Conservation (phyloP, 345 rosid species). For the Salix exigua region DNA sequence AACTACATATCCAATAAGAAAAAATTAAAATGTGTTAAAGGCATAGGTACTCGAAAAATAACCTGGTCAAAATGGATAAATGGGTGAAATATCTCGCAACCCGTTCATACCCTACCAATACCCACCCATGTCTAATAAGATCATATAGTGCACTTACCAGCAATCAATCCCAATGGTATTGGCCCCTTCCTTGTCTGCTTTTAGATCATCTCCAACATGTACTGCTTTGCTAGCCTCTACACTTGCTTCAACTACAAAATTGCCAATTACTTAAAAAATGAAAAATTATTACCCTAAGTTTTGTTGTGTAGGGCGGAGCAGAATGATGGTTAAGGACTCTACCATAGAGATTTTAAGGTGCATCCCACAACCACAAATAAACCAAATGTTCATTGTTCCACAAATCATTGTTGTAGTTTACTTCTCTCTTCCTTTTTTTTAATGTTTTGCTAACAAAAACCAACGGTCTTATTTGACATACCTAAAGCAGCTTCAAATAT, state of each 20-base stretch:
- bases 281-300: neutral
- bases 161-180: slow-evolving; percentile 65
- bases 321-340: neutral
- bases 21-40: too few relatives aligned
- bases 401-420: neutral
- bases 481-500: slow-evolving; percentile 78
- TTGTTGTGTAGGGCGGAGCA: neutral
- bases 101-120: too few relatives aligned
- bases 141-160: slow-evolving; percentile 44
- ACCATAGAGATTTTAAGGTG: neutral
- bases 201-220: slow-evolving; percentile 75
- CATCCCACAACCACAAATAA: neutral
- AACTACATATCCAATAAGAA: too few relatives aligned
- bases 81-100: too few relatives aligned
- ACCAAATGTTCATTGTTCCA: neutral
- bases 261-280: neutral
- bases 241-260: slow-evolving; percentile 49
- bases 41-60: too few relatives aligned
- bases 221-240: slow-evolving; percentile 54
- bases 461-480: slow-evolving; percentile 16
- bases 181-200: slow-evolving; percentile 75
- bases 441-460: neutral
- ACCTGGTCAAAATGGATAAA: too few relatives aligned
- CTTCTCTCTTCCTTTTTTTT: neutral
- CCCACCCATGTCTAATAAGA: too few relatives aligned